Percentiles rank a stretch among this genome's conserved stretches.
These are phyloP conservation scores for Cicer pinnatifidum DNA, from an alignment of 306 rosid genomes.

Conservation along the genomic window DNA sequence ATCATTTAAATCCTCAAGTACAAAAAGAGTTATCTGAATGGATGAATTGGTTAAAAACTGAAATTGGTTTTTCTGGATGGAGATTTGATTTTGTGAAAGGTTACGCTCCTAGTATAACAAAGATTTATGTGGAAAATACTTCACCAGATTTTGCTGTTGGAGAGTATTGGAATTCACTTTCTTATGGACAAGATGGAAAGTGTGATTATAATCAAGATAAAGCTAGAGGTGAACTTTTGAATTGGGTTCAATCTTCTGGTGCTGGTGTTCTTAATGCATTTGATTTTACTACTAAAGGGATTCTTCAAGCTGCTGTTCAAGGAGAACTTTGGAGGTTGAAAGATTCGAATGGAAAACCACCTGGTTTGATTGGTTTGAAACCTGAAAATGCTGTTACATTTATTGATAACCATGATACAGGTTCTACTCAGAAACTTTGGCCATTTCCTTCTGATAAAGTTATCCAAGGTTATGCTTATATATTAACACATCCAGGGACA, in stretches of 20 bases:
- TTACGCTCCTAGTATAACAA: conserved; percentile 59
- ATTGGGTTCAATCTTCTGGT: conserved; percentile 52
- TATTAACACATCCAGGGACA: conserved; percentile 84
- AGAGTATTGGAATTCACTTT: conserved; percentile 67
- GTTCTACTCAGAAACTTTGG: conserved; percentile 64
- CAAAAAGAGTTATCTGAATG: conserved; percentile 71
- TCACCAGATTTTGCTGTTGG: conserved; percentile 77
- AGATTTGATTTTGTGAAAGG: conserved; percentile 78
- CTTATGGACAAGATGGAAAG: conserved; percentile 46
- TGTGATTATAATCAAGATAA: conserved; percentile 52
- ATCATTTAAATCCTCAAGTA: conserved; percentile 76
- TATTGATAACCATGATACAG: conserved; percentile 80
- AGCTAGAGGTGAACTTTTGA: conserved; percentile 43
- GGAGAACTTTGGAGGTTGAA: conserved; percentile 70
- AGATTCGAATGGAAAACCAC: conserved; percentile 61
- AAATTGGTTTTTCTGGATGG: conserved; percentile 78
- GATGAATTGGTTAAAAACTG: conserved; percentile 80
- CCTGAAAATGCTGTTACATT: conserved; percentile 80
- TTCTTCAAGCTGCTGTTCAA: conserved; percentile 62
- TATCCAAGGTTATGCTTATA: conserved; percentile 77
- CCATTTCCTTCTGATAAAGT: conserved; percentile 76
- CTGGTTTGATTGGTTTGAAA: conserved; percentile 76
- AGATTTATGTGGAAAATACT: conserved; percentile 64
- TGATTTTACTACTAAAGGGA: conserved; percentile 60
- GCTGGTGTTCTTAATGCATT: conserved; percentile 58